phyloP scores from a whole-genome alignment of 306 rosid genomes.

The Lotus japonicus region DNA sequence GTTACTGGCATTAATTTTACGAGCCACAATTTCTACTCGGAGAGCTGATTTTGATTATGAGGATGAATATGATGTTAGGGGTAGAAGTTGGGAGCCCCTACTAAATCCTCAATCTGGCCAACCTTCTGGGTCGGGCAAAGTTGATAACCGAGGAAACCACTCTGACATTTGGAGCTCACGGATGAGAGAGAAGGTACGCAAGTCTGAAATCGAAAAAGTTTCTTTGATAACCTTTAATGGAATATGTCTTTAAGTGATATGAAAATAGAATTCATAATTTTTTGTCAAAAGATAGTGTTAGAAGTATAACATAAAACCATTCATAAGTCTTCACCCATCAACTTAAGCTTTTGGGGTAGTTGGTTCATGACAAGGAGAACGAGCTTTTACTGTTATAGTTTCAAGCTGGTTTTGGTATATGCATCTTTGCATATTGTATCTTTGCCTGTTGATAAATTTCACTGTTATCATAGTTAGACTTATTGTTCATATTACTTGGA shows the following conservation, averaged over 20 bases:
- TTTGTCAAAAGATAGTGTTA: background rate
- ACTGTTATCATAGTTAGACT: background rate
- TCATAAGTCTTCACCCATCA: no score
- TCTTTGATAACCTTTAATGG: background rate
- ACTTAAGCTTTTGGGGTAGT: no score
- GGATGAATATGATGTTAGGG: constrained; percentile 41
- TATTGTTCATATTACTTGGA: background rate
- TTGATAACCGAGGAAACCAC: constrained; percentile 42
- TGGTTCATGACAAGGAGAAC: no score
- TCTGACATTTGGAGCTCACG: constrained; percentile 79
- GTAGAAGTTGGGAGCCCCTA: constrained; percentile 66
- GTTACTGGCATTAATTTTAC: constrained; percentile 58
- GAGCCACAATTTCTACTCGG: constrained; percentile 60
- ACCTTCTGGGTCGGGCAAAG: constrained; percentile 49
- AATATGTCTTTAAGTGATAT: background rate
- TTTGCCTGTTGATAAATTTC: background rate
- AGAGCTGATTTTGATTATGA: constrained; percentile 45
- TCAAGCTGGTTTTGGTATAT: background rate
- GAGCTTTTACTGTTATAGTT: no score
- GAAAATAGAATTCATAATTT: background rate
- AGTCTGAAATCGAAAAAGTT: constrained; percentile 4
- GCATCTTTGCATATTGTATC: background rate
- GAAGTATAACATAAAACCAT: no score
- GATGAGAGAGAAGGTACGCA: constrained; percentile 79
- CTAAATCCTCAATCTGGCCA: constrained; percentile 54